Base-by-base conservation (phyloP, 371 early-diverging fungal genomes). In the Mortierella sp. region DNA sequence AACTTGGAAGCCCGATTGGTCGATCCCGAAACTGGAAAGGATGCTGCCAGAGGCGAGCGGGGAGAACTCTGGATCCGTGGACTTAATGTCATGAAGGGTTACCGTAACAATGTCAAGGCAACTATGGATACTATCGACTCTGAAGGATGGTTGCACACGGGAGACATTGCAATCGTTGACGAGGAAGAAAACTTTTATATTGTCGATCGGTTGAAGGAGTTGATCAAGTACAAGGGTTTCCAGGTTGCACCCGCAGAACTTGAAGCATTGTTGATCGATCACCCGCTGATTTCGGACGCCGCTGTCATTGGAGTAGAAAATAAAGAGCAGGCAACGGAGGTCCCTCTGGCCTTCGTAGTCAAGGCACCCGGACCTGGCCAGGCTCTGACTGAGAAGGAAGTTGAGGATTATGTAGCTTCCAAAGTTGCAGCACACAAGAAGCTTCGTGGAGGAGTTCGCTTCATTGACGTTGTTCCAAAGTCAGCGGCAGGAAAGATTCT, bases 11-110 rank as follows among this genome's bases (percentile, higher is more conserved):
- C 77, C 3, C 84, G 84, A 22, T 45, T 86, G 16, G 75, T 84
- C 10, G 79, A 78, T 71, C 63, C 68, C 63, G 74, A 41, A 62
- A 87, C 60, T 72, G 83, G 64, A 65, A 84, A 63, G 84, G 87
- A 89, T 78, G 73, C 33, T 22, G 88, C 86, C 0, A 71, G 53
- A 15, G 89, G 87, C 45, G 83, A 90, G 59, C 69, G 72, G 0
- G 96, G 95, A 6, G 96, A 95, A 83, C 79, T 97, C 40, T 91
- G 94, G 70, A 74, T 96, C 57, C 89, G 92, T 36, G 96, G 97
- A 0, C 93, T 95, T 2, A 94, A 92, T 63, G 83, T 88, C 33
- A 88, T 90, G 88, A 76, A 87, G 72, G 93, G 92, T 0, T 92
- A 94, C 60, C 82, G 90, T 38, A 89, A 92, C 63, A 91, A 91